Base-by-base conservation (phyloP, 2,329 filamentous ascomycete species). In the Exophiala dermatitidis region DNA sequence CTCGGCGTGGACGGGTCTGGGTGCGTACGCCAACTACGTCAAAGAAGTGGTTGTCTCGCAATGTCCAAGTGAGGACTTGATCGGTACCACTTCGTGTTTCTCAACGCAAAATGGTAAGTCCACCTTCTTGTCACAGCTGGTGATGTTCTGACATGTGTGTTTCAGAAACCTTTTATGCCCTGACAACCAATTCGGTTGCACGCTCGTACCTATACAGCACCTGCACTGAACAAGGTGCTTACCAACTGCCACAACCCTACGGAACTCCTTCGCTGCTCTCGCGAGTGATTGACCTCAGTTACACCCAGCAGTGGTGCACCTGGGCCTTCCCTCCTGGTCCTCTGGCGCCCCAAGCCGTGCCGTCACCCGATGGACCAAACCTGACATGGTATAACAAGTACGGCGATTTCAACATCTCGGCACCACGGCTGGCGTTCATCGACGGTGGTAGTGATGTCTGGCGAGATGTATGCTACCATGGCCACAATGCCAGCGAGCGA, bases 221-320 rank as follows among this genome's bases (percentile, higher is more conserved):
- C 12, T 78, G 76, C 56, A 68, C 65, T 45, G 77, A 79, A 59
- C 68, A 71, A 40, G 77, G 77, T 5, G 69, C 69, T 0, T 79
- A 77, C 54, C 76, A 78, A 64, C 70, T 71, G 7, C 75, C 76
- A 0, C 69, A 72, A 0, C 63, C 68, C 19, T 44, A 52, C 30
- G 60, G 59, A 4, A 54, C 42, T 8, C 75, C 75, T 0, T 70
- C 70, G 1, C 66, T 80, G 2, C 66, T 80, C 12, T 77, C 74
- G 1, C 69, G 74, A 4, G 73, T 74, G 0, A 59, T 79, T 3
- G 68, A 76, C 45, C 68, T 69, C 5, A 66, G 71, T 38, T 79
- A 79, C 63, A 78, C 76, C 36, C 77, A 78, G 58, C 73, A 78
- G 63, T 79, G 77, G 76, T 79, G 77, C 59, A 71, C 61, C n/a